Evolutionary conservation across 2,329 filamentous ascomycete species (phyloP), one percentile per base, ranked within the genome.

Genomic region (Botryosphaeria dothidea): DNA sequence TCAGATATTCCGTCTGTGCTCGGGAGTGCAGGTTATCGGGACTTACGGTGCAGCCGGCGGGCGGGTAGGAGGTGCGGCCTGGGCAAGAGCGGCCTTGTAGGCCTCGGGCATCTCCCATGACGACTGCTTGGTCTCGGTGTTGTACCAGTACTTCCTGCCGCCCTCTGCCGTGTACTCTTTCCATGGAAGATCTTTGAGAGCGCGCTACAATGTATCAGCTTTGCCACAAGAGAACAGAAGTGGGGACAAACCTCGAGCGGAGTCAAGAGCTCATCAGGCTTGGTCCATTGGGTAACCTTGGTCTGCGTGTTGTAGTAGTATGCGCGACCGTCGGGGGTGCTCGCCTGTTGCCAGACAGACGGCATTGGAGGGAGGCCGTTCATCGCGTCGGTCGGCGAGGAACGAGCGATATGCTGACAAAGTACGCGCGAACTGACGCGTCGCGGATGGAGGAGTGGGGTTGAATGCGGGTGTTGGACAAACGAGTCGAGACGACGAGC

Each of bases 221-320:
- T 66, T 36, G 38, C 67, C 56, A 36, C 11, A 57, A 71, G 63
- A 34, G 38, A 46, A 15, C 3, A 60, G 65, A 62, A 57, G 60
- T 48, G 48, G 54, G 25, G 5, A 43, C 70, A 79, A 68, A 93
- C 92, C 87, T 97, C 93, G 60, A 89, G 87, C 6, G 88, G 86
- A 23, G 86, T 90, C 91, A 96, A 93, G 79, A 96, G 83, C 51
- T 96, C 95, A 74, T 91, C 86, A 3, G 95, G 96, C 81, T 97
- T 98, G 45, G 88, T 90, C 95, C 95, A 99, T 85, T 93, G 90
- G 34, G 95, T 98, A 68, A 85, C 87, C 75, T 96, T 96, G 17
- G 93, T 97, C 67, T 87, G 80, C 13, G 88, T 81, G 76, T 99
- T 96, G 83, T 93, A 96, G 78, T 96, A 99, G 78, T 99, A 99